Conservation (phyloP, 139 green algal species). For the Pleodorina starrii region DNA sequence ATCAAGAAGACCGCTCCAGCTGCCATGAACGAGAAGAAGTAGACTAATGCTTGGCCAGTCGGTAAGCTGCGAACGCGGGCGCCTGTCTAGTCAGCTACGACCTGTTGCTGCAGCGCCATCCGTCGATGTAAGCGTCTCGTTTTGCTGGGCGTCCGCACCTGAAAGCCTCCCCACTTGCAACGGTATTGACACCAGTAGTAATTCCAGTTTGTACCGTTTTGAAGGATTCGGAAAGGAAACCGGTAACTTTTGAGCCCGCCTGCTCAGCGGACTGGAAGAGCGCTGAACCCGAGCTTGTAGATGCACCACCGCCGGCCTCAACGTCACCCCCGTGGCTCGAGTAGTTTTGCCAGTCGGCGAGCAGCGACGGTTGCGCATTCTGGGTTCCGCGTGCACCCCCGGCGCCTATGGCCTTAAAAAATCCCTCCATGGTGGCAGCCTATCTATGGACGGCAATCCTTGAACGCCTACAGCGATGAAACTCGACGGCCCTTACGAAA, state of each 20-base stretch:
- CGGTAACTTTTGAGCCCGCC: background rate
- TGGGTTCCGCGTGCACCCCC: background rate
- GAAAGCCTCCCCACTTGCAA: conserved; percentile 31
- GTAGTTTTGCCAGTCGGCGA: conserved; percentile 25
- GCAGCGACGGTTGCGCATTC: background rate
- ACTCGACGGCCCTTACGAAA: too few relatives aligned
- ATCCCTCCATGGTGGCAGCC: conserved; percentile 19
- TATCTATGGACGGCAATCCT: too few relatives aligned
- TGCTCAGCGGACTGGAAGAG: conserved; percentile 12
- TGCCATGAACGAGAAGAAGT: conserved; percentile 72
- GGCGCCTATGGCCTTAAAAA: background rate
- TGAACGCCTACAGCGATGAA: too few relatives aligned
- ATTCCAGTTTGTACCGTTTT: background rate
- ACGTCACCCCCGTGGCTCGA: background rate
- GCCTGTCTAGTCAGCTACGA: background rate
- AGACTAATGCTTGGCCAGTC: conserved; percentile 56
- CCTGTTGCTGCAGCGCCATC: background rate
- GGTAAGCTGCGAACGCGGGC: conserved; percentile 59
- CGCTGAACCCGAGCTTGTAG: background rate
- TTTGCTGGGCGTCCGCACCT: conserved; percentile 13
- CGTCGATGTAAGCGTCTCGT: too few relatives aligned
- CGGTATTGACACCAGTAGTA: conserved; percentile 1
- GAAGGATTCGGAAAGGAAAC: conserved; percentile 26
- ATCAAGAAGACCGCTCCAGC: conserved; percentile 84
- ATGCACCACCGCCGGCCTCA: background rate